Percentiles rank a stretch among this genome's conserved stretches.
phyloP scores from a whole-genome alignment of 768 basidiomycete genomes.

The Boletus vinaceobasis region DNA sequence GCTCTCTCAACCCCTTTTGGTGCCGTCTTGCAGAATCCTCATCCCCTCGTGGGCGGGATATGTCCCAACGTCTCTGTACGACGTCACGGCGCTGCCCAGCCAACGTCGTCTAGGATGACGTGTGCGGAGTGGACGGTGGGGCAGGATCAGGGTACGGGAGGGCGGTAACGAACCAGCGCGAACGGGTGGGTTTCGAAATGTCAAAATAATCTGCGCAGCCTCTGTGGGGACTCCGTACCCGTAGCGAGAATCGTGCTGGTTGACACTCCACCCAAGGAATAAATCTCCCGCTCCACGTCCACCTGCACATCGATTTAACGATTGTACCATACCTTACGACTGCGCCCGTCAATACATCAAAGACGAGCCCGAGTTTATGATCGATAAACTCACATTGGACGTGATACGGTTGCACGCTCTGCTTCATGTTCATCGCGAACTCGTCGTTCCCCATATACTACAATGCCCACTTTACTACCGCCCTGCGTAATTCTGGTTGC shows the following conservation, averaged over 20 bases:
- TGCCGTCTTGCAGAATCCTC: conserved; percentile 8
- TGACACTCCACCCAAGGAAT: too few relatives aligned
- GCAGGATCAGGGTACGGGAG: neutral
- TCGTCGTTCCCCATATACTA: too few relatives aligned
- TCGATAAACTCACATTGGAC: too few relatives aligned
- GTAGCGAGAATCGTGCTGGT: conserved; percentile 73
- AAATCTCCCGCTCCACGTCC: too few relatives aligned
- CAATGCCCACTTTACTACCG: too few relatives aligned
- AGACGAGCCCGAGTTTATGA: too few relatives aligned
- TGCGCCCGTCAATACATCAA: too few relatives aligned
- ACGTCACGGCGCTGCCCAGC: neutral
- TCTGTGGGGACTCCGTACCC: conserved; percentile 78
- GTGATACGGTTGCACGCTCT: too few relatives aligned
- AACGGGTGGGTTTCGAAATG: conserved; percentile 43
- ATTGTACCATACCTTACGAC: too few relatives aligned
- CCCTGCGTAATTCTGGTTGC: too few relatives aligned
- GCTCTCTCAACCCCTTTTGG: neutral
- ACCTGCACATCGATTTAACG: too few relatives aligned
- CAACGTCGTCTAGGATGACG: conserved; percentile 18
- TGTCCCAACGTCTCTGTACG: conserved; percentile 11
- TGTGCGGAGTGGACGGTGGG: conserved; percentile 6
- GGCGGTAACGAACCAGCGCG: conserved; percentile 36
- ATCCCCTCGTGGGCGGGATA: neutral
- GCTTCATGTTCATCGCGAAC: too few relatives aligned
- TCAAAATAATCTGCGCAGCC: conserved; percentile 37